These are phyloP conservation scores for Purpureocillium takamizusanense DNA, from an alignment of 2,329 filamentous ascomycete species.

Conservation along the genomic window DNA sequence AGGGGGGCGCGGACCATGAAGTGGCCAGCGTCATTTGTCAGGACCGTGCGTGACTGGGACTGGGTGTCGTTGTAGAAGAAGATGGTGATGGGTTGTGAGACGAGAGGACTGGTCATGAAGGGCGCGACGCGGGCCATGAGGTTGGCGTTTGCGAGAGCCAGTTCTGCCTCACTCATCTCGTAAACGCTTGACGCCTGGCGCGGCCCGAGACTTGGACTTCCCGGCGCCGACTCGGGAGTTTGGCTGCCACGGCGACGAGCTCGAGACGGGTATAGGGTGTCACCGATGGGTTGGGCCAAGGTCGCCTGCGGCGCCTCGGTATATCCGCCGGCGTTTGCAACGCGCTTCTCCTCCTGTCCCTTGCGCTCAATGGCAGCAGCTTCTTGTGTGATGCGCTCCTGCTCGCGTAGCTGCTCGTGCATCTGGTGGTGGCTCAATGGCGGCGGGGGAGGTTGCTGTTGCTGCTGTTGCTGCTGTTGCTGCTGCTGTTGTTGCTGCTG, in stretches of 20 bases:
- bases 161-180: slow-evolving; percentile 67
- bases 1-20: slow-evolving; percentile 73
- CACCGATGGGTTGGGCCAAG: slow-evolving; percentile 22
- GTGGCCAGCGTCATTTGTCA: slow-evolving; percentile 83
- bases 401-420: slow-evolving; percentile 41
- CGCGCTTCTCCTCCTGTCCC: slow-evolving; percentile 62
- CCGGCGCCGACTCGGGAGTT: slow-evolving; percentile 29
- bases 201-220: slow-evolving; percentile 32
- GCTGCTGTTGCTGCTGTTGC: too few species aligned
- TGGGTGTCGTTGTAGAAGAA: slow-evolving; percentile 88
- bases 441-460: too few species aligned
- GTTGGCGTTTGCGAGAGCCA: slow-evolving; percentile 73
- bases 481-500: too few species aligned
- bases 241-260: slow-evolving; percentile 21
- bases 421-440: slow-evolving; percentile 15
- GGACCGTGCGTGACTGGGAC: slow-evolving; percentile 76
- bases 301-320: slow-evolving; percentile 54
- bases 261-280: slow-evolving; percentile 17
- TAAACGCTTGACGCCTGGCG: slow-evolving; percentile 26
- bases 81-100: slow-evolving; percentile 70
- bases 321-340: slow-evolving; percentile 63
- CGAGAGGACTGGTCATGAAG: slow-evolving; percentile 78
- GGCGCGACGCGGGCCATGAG: slow-evolving; percentile 81
- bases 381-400: slow-evolving; percentile 62
- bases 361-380: slow-evolving; percentile 67